These are phyloP conservation scores for Daldinia grandis DNA, from an alignment of 495 filamentous ascomycete species.

Conservation along the genomic window DNA sequence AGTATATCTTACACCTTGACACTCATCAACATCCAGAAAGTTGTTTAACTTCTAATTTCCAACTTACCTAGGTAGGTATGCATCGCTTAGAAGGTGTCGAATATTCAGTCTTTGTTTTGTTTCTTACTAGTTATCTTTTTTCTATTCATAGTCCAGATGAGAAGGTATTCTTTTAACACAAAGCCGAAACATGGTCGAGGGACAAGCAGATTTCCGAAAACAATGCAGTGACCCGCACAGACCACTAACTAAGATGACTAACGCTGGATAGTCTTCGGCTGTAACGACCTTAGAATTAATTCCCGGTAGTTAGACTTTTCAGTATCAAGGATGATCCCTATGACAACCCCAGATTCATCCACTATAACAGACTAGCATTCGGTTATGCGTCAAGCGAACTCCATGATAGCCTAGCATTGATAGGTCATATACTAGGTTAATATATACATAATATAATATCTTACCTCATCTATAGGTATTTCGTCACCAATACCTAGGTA, in stretches of 20 bases:
- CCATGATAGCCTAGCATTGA: too few relatives aligned
- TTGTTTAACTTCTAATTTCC: neutral
- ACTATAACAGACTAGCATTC: neutral
- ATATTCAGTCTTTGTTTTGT: conserved; percentile 21
- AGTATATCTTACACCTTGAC: neutral
- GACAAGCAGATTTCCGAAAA: conserved; percentile 31
- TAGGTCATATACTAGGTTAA: too few relatives aligned
- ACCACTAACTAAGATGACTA: neutral
- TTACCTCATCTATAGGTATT: too few relatives aligned
- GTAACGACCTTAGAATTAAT: neutral
- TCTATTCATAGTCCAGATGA: neutral
- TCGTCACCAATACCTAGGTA: too few relatives aligned
- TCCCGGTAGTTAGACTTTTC: neutral
- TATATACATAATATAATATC: too few relatives aligned
- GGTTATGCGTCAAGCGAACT: too few relatives aligned
- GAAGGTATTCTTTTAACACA: conserved; percentile 20
- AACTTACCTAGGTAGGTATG: neutral
- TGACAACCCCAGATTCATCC: neutral
- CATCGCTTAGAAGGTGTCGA: neutral
- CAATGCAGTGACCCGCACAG: conserved; percentile 18
- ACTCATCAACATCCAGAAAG: neutral
- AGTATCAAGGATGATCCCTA: neutral
- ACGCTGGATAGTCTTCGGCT: neutral
- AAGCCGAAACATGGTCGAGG: conserved; percentile 2
- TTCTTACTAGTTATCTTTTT: too few relatives aligned